phyloP scores from a whole-genome alignment of 331 rosid genomes.

The Acacia concinna region DNA sequence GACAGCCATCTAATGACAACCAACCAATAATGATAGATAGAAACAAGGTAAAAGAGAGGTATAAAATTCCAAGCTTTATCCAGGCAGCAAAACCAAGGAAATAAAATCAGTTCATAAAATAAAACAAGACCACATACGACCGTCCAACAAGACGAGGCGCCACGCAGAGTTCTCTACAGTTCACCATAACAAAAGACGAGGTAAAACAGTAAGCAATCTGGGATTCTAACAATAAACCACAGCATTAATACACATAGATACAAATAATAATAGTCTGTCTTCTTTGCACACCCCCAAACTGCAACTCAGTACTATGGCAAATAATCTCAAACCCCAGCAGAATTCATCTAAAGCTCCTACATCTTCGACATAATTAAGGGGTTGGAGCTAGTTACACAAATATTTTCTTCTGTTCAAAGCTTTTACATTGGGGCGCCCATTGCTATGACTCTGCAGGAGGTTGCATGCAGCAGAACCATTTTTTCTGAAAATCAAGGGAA shows the following conservation, averaged over 20 bases:
- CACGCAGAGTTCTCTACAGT: constrained; percentile 42
- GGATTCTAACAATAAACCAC: constrained; percentile 55
- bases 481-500: constrained; percentile 66
- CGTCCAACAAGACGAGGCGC: constrained; percentile 42
- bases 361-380: constrained; percentile 51
- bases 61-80: constrained; percentile 5
- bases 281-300: constrained; percentile 52
- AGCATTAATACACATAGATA: constrained; percentile 66
- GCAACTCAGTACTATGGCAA: constrained; percentile 64
- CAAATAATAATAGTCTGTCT: constrained; percentile 56
- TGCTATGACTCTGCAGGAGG: constrained; percentile 76
- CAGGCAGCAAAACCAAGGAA: constrained; percentile 9
- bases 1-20: not conserved
- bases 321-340: constrained; percentile 53
- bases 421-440: constrained; percentile 35
- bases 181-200: constrained; percentile 44
- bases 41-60: not conserved
- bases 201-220: constrained; percentile 47
- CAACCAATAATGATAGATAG: not conserved
- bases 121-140: constrained; percentile 40
- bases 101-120: constrained; percentile 46
- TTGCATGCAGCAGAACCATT: constrained; percentile 98
- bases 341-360: constrained; percentile 56
- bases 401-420: constrained; percentile 53
- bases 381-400: constrained; percentile 58